Conservation (phyloP, 2,329 filamentous ascomycete genomes). For the Cryphonectria naterciae region DNA sequence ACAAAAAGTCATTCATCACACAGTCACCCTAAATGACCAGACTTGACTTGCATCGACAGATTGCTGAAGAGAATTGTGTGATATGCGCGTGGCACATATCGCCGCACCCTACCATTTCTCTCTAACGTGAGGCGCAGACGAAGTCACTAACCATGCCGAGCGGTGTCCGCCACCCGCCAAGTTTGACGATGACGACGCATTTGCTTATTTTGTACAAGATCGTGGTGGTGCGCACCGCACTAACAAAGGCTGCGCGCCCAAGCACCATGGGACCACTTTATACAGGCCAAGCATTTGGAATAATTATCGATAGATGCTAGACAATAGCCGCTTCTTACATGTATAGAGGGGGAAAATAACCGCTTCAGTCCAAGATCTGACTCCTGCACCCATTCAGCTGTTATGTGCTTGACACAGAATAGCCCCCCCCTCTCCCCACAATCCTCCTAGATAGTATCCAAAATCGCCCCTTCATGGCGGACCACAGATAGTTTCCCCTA, state of each 20-base stretch:
- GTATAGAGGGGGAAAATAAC: background rate
- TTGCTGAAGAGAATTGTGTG: background rate
- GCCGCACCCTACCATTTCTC: background rate
- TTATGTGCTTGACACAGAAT: constrained; percentile 14
- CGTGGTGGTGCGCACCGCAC: background rate
- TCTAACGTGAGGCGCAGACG: background rate
- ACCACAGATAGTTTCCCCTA: background rate
- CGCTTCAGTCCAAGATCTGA: background rate
- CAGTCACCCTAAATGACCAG: background rate
- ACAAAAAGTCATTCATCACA: background rate
- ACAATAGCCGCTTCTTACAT: background rate
- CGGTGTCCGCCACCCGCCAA: background rate
- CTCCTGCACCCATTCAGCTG: constrained; percentile 5
- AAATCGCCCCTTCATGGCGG: background rate
- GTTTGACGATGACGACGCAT: constrained; percentile 3
- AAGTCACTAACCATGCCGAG: constrained; percentile 1
- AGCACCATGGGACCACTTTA: background rate
- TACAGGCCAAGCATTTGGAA: background rate
- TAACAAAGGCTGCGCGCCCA: background rate
- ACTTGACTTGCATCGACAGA: background rate
- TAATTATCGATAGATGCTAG: background rate
- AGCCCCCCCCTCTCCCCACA: too few relatives aligned
- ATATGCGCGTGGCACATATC: background rate
- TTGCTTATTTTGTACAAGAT: background rate
- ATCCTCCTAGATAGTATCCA: constrained; percentile 7